Base-by-base conservation (phyloP, 1,284 basidiomycete genomes). In the Ustilago curta region DNA sequence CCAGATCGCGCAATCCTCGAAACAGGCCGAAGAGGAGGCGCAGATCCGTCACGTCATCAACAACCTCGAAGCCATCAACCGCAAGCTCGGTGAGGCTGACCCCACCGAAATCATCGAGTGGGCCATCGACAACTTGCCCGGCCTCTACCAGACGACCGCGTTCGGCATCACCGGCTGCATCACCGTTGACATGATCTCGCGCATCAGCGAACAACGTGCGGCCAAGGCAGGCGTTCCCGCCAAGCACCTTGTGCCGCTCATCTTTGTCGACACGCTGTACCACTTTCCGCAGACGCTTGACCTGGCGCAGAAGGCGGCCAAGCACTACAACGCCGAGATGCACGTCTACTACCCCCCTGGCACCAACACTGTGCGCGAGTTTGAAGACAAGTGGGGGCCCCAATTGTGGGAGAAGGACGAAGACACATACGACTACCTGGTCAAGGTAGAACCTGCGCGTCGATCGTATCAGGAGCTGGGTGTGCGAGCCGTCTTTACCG, bases 371-470 rank as follows among this genome's bases (percentile, higher is more conserved):
- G 89, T 89, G 4, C 86, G 88, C 63, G 93, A 92, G 44, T 98
- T 98, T 80, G 94, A 95, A 85, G 85, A 85, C 55, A 91, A 90
- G 85, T 90, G 93, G 86, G 96, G 96, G 12, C 87, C 91, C 78
- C 88, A 88, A 76, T 86, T 96, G 49, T 99, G 97, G 96, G 91
- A 95, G 86, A 89, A 86, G 21, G 91, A 97, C 84, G 96, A 98
- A 85, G 89, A 89, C 72, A 89, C 89, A 39, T 99, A 99, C 82
- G 96, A 99, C 85, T 97, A 91, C 84, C 87, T 91, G 3, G 94
- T 97, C 82, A 99, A 99, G 89, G 93, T 97, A 39, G 97, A 99
- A 85, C 95, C 96, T 21, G 94, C 93, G 3, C 91, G 91, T 35
- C 88, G 95, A 37, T 94, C 95, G 16, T 98, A 99, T 85, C 88